phyloP scores from a whole-genome alignment of 140 eudicot genomes.

The Flaveria floridana region DNA sequence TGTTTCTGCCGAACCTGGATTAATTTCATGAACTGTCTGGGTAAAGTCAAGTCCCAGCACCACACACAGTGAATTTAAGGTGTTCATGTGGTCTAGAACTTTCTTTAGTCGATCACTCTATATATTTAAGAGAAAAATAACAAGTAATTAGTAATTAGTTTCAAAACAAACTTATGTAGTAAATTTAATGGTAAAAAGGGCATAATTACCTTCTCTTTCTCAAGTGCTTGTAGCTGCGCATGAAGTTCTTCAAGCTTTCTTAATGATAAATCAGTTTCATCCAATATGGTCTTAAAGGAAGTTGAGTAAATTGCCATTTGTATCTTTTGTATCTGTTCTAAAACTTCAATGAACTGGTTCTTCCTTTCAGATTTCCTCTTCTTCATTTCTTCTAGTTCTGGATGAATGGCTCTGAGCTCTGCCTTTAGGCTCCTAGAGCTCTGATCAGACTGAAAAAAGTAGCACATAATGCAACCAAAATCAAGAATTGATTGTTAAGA shows the following conservation, averaged over 20 bases:
- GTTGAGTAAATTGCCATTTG: slow-evolving; percentile 54
- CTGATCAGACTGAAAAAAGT: slow-evolving; percentile 61
- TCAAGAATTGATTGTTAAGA: background rate
- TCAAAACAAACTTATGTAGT: background rate
- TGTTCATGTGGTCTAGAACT: slow-evolving; percentile 49
- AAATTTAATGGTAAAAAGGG: background rate
- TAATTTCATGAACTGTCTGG: slow-evolving; percentile 54
- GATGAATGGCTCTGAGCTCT: slow-evolving; percentile 62
- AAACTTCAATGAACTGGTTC: slow-evolving; percentile 62
- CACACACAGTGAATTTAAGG: slow-evolving; percentile 56
- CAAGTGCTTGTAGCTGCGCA: slow-evolving; percentile 60
- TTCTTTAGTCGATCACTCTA: slow-evolving; percentile 77
- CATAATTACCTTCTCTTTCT: slow-evolving; percentile 68
- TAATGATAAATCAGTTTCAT: slow-evolving; percentile 68
- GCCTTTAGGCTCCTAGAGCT: slow-evolving; percentile 68
- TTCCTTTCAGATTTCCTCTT: slow-evolving; percentile 66
- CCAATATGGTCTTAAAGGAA: slow-evolving; percentile 35
- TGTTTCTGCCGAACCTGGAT: slow-evolving; percentile 57
- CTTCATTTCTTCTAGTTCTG: slow-evolving; percentile 75
- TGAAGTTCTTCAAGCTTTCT: slow-evolving; percentile 65
- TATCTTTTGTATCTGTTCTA: slow-evolving; percentile 65
- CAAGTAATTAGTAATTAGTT: background rate
- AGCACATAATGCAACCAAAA: background rate
- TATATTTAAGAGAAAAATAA: slow-evolving; percentile 28
- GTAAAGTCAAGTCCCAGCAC: slow-evolving; percentile 83